These are phyloP conservation scores for Kazachstania martiniae DNA, from an alignment of 805 yeast species.

Conservation along the genomic window DNA sequence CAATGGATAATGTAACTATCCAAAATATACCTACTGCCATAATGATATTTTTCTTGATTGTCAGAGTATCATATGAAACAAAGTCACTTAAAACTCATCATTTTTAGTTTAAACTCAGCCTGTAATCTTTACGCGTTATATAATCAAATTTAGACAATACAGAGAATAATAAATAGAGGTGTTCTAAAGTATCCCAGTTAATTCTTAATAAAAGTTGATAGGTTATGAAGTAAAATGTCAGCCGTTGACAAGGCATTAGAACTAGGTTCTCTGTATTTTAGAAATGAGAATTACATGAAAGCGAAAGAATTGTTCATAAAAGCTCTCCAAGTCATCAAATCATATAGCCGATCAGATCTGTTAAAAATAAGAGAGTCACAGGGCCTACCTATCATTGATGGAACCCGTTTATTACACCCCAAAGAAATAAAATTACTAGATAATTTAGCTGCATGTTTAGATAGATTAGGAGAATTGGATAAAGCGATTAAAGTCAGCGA, in stretches of 20 bases:
- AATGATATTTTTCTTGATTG: no score
- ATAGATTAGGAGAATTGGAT: constrained; percentile 16
- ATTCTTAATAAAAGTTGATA: no score
- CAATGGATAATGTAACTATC: constrained; percentile 7
- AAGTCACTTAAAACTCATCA: no score
- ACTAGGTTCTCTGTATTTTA: constrained; percentile 20
- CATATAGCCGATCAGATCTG: constrained; percentile 14
- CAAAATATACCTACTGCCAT: constrained; percentile 6
- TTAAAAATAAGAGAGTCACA: constrained; percentile 5
- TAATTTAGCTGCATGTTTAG: constrained; percentile 21
- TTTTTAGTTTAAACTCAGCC: no score
- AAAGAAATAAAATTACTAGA: constrained; percentile 17
- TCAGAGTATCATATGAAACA: no score
- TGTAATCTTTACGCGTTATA: no score
- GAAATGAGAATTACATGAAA: constrained; percentile 13
- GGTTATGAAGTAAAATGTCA: no score
- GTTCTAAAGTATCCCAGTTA: no score
- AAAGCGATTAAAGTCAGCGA: constrained; percentile 15
- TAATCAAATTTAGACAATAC: no score
- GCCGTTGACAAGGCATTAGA: constrained; percentile 20
- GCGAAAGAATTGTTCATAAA: constrained; percentile 22
- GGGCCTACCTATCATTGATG: background rate
- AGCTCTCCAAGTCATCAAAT: constrained; percentile 17
- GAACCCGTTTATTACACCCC: constrained; percentile 14
- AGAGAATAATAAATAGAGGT: no score